phyloP scores from a whole-genome alignment of 345 rosid genomes.

The Bruguiera parviflora region DNA sequence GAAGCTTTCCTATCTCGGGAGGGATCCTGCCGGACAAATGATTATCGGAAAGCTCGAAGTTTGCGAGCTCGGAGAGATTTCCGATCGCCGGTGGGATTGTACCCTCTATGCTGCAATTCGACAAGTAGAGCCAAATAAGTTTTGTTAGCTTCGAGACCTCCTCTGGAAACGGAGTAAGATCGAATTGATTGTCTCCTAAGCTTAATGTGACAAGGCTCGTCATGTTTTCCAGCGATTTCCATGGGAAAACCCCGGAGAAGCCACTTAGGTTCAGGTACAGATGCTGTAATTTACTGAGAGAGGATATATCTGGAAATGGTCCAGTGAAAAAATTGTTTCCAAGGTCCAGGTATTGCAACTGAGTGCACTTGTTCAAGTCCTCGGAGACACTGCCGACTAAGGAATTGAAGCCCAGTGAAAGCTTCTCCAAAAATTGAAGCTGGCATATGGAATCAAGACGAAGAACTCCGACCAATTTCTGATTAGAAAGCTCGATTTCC shows the following conservation, averaged over 20 bases:
- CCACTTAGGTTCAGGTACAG: slow-evolving; percentile 59
- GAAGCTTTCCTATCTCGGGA: slow-evolving; percentile 47
- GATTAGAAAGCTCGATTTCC: slow-evolving; percentile 64
- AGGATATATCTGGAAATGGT: slow-evolving; percentile 53
- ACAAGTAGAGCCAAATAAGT: slow-evolving; percentile 55
- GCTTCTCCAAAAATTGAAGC: slow-evolving; percentile 52
- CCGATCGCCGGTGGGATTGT: slow-evolving; percentile 60
- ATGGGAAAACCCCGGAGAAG: slow-evolving; percentile 63
- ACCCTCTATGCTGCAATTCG: slow-evolving; percentile 63
- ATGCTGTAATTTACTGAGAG: slow-evolving; percentile 45
- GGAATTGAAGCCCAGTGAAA: slow-evolving; percentile 64
- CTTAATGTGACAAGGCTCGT: slow-evolving; percentile 49
- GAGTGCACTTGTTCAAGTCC: slow-evolving; percentile 49
- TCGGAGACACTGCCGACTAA: slow-evolving; percentile 38
- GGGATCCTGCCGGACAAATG: slow-evolving; percentile 58
- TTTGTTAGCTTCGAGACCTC: slow-evolving; percentile 45
- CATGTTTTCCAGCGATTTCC: slow-evolving; percentile 58
- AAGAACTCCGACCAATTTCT: slow-evolving; percentile 39
- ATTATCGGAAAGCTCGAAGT: slow-evolving; percentile 55
- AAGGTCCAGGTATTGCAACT: slow-evolving; percentile 59
- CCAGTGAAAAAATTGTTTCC: slow-evolving; percentile 70
- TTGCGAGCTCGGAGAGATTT: slow-evolving; percentile 46
- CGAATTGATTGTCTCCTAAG: slow-evolving; percentile 61
- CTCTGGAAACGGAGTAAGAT: slow-evolving; percentile 42
- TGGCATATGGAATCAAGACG: slow-evolving; percentile 55